Conservation (phyloP, 2,329 filamentous ascomycete species). For the Penicillium italicum region DNA sequence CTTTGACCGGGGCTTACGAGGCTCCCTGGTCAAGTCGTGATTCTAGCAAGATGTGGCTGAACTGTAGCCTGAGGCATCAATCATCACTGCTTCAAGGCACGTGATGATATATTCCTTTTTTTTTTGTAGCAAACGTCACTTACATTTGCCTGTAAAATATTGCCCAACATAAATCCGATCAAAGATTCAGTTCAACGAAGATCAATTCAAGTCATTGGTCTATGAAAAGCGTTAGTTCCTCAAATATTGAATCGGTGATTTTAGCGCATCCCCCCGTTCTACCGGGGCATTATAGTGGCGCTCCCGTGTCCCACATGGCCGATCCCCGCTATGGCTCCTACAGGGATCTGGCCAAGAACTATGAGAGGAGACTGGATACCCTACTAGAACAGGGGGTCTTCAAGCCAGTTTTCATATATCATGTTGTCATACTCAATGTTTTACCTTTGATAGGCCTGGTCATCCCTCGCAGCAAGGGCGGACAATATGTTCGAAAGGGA, state of each 20-base stretch:
- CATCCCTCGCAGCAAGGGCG: conserved; percentile 45
- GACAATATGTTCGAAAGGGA: conserved; percentile 41
- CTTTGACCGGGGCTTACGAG: no score
- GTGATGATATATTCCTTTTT: neutral
- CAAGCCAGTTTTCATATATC: conserved; percentile 37
- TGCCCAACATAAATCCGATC: neutral
- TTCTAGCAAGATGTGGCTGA: neutral
- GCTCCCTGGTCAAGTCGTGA: no score
- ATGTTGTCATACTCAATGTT: conserved; percentile 28
- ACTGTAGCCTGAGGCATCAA: neutral
- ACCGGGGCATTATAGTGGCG: neutral
- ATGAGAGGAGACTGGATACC: conserved; percentile 23
- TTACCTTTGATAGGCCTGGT: conserved; percentile 50
- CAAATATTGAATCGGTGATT: neutral
- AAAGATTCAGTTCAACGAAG: neutral
- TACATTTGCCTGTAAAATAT: neutral
- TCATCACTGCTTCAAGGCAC: neutral
- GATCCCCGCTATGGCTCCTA: conserved; percentile 26
- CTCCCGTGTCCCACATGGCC: conserved; percentile 24
- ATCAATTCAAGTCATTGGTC: neutral
- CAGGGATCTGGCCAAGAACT: conserved; percentile 25
- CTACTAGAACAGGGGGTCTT: conserved; percentile 28
- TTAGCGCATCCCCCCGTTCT: neutral
- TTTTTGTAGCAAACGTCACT: neutral
- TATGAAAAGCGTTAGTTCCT: neutral